A percentile compares a stretch with the other conserved stretches of the same genome.
Conservation (phyloP, 805 yeast genomes). For the Grigorovia yakushimaensis region DNA sequence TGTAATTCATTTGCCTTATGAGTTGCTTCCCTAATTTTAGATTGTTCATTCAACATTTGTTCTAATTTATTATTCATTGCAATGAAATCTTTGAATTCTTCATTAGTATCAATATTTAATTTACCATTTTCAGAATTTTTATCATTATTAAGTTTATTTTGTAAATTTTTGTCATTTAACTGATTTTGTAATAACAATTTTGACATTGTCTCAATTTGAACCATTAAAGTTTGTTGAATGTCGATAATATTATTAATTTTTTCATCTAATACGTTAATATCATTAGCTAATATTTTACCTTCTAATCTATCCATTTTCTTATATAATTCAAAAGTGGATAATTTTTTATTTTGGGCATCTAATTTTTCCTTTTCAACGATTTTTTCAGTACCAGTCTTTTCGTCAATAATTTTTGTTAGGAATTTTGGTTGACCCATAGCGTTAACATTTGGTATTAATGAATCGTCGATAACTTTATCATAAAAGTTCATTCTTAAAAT, state of each 20-base stretch:
- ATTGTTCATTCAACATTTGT: constrained; percentile 22
- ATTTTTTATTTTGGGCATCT: constrained; percentile 16
- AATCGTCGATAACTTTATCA: constrained; percentile 43
- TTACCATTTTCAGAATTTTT: too few relatives aligned
- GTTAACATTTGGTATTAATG: constrained; percentile 47
- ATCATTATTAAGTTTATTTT: not conserved
- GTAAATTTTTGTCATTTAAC: constrained; percentile 1
- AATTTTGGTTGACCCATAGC: constrained; percentile 38
- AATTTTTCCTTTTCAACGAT: constrained; percentile 22
- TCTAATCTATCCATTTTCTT: constrained; percentile 27
- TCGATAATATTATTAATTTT: constrained; percentile 17
- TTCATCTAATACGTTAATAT: constrained; percentile 20
- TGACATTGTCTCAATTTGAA: constrained; percentile 15
- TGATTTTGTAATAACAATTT: constrained; percentile 3
- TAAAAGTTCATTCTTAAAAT: constrained; percentile 49
- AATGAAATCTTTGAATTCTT: constrained; percentile 22
- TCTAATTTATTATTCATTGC: constrained; percentile 26
- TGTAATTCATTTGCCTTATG: constrained; percentile 5
- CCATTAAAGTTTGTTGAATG: constrained; percentile 17
- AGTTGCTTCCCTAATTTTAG: constrained; percentile 20
- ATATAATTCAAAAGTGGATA: constrained; percentile 20
- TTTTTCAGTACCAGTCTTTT: constrained; percentile 28
- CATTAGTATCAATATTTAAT: constrained; percentile 2
- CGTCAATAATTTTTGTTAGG: constrained; percentile 33
- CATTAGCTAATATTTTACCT: constrained; percentile 30